Evolutionary conservation across 2,329 filamentous ascomycete genomes (phyloP), one percentile per base, ranked within the genome.

Genomic region (Gliomastix tumulicola): DNA sequence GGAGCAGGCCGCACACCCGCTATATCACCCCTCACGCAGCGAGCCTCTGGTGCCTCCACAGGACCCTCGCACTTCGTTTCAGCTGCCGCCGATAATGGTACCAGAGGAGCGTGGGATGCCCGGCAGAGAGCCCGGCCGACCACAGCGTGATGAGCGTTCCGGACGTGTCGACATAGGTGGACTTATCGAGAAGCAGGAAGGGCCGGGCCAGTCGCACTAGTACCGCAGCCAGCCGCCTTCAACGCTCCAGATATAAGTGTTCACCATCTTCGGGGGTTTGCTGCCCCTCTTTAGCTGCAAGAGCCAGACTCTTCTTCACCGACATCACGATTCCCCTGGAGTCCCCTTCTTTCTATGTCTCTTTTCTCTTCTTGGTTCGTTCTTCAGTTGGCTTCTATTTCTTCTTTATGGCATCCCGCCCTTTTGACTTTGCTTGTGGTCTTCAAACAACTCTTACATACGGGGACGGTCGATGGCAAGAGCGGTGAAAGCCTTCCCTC

Each of bases 131-230:
- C 23, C n/a, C 9, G 23, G 28, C 33, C 20, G 16, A 17, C 12
- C 25, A 6, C 32, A 35, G 19, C 63, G 68, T 30, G 70, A 74
- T 39, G 73, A 76, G 38, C 66, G 73, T 20, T 57, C 65, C 15
- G 56, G 65, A 25, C 68, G 77, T 13, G 69, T 81, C 34, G 75
- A 78, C 47, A 81, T 82, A 42, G 73, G 69, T 10, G 76, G 76
- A 3, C 63, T 77, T 49, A 74, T 84, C 49, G 78, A 77, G 45
- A 74, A 67, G 55, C 68, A 71, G 18, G 69, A 69, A 46, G 63
- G 44, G 25, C 53, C 45, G 33, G 54, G 44, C 42, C 48, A 46
- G 34, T 41, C 47, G 20, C 46, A 49, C 42, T 58, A 47, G 44
- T 28, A 41, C 28, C 25, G 32, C 15, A 31, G 21, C 27, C 18